A percentile compares a stretch with the other conserved stretches of the same genome.
These are phyloP conservation scores for Nemania sp. DNA, from an alignment of 2,329 filamentous ascomycete species.

Conservation along the genomic window DNA sequence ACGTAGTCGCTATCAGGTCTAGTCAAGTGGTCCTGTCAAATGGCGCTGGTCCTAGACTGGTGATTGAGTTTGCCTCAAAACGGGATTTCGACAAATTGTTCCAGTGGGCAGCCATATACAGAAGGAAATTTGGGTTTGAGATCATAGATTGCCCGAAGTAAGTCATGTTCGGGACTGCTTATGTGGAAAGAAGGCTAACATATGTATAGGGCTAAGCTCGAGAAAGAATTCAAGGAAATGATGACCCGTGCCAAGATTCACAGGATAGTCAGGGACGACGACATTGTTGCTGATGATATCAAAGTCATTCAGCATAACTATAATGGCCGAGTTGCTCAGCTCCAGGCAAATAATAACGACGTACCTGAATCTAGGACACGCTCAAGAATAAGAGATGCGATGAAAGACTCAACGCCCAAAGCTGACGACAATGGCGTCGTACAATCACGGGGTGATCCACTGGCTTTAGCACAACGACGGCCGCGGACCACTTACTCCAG, in stretches of 20 bases:
- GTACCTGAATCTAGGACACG: neutral
- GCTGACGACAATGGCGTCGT: constrained; percentile 2
- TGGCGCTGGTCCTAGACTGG: constrained; percentile 23
- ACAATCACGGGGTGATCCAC: constrained; percentile 7
- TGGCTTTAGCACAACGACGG: constrained; percentile 9
- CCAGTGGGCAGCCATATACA: constrained; percentile 29
- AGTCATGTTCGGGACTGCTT: neutral
- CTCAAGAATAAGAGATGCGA: constrained; percentile 30
- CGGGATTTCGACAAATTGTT: constrained; percentile 26
- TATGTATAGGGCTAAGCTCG: constrained; percentile 23
- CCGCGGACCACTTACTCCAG: constrained; percentile 29
- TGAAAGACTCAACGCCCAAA: constrained; percentile 19
- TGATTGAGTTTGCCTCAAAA: constrained; percentile 32
- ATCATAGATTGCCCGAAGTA: constrained; percentile 17
- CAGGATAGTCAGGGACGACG: constrained; percentile 15
- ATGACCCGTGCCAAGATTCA: constrained; percentile 11
- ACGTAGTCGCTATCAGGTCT: constrained; percentile 22
- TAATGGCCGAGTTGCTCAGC: constrained; percentile 3
- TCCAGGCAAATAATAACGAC: neutral
- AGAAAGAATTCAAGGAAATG: constrained; percentile 21
- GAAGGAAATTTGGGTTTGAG: neutral
- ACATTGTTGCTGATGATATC: constrained; percentile 29
- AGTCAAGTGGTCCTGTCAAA: neutral
- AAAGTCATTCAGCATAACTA: constrained; percentile 33
- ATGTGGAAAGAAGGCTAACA: constrained; percentile 11